phyloP scores from a whole-genome alignment of 164 flowering plant species.

The Piper longum region DNA sequence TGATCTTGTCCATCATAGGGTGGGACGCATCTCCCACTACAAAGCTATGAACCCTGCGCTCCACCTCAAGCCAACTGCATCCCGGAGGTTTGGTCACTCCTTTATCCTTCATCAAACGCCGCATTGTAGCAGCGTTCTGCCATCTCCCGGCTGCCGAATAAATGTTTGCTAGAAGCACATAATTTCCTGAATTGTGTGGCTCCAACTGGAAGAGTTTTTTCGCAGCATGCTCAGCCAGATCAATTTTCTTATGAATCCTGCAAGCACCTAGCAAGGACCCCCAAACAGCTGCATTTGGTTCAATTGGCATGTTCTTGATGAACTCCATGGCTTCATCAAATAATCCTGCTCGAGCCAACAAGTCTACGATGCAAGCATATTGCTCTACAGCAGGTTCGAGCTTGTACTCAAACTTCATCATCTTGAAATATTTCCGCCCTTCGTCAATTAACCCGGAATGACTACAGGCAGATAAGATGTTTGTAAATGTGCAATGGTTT shows the following conservation, averaged over 20 bases:
- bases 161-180: constrained; percentile 23
- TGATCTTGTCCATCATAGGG: constrained; percentile 17
- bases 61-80: constrained; percentile 32
- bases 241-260: constrained; percentile 20
- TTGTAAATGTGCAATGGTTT: constrained; percentile 19
- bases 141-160: constrained; percentile 22
- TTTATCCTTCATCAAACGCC: constrained; percentile 22
- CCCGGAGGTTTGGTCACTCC: constrained; percentile 29
- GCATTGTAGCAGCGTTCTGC: constrained; percentile 21
- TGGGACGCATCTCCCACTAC: constrained; percentile 23
- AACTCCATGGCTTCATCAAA: constrained; percentile 21
- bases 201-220: constrained; percentile 19
- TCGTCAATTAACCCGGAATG: constrained; percentile 27
- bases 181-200: constrained; percentile 20
- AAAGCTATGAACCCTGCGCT: constrained; percentile 19
- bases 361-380: constrained; percentile 30
- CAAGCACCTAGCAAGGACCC: constrained; percentile 30
- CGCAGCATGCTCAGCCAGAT: constrained; percentile 22
- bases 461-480: constrained; percentile 31
- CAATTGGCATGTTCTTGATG: constrained; percentile 24
- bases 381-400: constrained; percentile 24
- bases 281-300: constrained; percentile 29
- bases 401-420: constrained; percentile 17
- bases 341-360: constrained; percentile 24
- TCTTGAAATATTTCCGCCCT: constrained; percentile 21